Percentiles rank a stretch among this genome's conserved stretches.
phyloP scores from a whole-genome alignment of 306 rosid species.

The Hippophae gyantsensis region DNA sequence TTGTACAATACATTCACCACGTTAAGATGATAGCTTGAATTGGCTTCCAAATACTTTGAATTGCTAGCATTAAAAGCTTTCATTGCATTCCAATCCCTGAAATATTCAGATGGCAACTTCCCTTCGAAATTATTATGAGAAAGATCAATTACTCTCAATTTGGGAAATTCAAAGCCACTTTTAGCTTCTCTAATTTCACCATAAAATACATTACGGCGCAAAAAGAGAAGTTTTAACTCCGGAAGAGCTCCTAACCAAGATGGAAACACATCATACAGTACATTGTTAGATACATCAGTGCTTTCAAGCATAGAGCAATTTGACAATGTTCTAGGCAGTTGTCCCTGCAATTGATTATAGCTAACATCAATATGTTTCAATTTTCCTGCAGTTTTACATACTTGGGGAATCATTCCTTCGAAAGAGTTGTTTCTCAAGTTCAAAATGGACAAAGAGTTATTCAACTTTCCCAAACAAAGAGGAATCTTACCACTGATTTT shows the following conservation, averaged over 20 bases:
- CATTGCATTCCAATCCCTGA: background rate
- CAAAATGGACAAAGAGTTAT: background rate
- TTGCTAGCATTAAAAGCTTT: no score
- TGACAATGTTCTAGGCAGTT: constrained; percentile 4
- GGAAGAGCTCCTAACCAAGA: constrained; percentile 22
- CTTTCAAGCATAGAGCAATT: constrained; percentile 2
- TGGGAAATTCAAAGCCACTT: background rate
- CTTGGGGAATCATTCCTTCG: background rate
- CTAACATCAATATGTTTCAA: constrained; percentile 10
- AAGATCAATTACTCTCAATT: constrained; percentile 7
- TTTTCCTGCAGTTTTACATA: background rate
- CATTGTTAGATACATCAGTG: background rate
- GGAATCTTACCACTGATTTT: constrained; percentile 2
- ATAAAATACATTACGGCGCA: constrained; percentile 5
- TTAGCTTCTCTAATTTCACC: constrained; percentile 6
- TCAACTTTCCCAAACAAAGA: constrained; percentile 3
- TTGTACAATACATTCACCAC: no score
- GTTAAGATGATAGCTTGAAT: no score
- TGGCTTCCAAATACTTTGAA: no score
- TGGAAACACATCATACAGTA: constrained; percentile 19
- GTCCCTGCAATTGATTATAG: constrained; percentile 6
- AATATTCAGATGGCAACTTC: constrained; percentile 5
- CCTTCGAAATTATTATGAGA: constrained; percentile 16
- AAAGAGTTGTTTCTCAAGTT: background rate
- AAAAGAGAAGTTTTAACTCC: background rate